Evolutionary conservation across 129 eudicot species (phyloP).

Genomic region (Daucus carota): DNA sequence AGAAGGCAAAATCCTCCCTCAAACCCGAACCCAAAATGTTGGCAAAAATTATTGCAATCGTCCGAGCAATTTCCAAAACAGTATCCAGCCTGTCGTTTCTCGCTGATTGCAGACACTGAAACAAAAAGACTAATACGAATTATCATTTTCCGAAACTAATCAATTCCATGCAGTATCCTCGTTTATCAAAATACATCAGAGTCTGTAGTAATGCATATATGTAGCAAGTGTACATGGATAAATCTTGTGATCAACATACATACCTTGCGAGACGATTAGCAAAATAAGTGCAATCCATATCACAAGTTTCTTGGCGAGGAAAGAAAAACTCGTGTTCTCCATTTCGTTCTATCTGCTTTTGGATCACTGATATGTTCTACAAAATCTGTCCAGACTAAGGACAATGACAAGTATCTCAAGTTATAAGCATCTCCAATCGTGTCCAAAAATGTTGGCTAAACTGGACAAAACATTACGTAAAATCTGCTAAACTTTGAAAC

Average conservation of each 20-base stretch:
- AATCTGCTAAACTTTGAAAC: no score
- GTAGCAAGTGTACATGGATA: not conserved
- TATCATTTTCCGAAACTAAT: no score
- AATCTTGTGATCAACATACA: not conserved
- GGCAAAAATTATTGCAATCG: not conserved
- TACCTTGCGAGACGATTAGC: not conserved
- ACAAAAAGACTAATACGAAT: no score
- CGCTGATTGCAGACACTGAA: not conserved
- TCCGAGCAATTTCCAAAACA: not conserved
- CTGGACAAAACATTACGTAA: no score
- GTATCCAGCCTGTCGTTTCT: not conserved
- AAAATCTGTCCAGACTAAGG: no score
- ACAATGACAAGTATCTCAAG: no score
- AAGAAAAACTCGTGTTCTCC: not conserved
- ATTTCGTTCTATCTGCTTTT: no score
- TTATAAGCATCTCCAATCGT: no score
- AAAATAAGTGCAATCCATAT: not conserved
- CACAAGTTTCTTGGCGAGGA: not conserved
- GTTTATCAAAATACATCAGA: no score
- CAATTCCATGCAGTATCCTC: no score
- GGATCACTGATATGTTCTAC: no score
- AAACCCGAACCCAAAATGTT: not conserved
- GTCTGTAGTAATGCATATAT: not conserved
- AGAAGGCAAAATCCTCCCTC: not conserved
- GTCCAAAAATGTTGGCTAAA: no score